Evolutionary conservation across 805 yeast genomes (phyloP), one percentile per base, ranked within the genome.

Genomic region (Schizosaccharomyces japonicus): DNA sequence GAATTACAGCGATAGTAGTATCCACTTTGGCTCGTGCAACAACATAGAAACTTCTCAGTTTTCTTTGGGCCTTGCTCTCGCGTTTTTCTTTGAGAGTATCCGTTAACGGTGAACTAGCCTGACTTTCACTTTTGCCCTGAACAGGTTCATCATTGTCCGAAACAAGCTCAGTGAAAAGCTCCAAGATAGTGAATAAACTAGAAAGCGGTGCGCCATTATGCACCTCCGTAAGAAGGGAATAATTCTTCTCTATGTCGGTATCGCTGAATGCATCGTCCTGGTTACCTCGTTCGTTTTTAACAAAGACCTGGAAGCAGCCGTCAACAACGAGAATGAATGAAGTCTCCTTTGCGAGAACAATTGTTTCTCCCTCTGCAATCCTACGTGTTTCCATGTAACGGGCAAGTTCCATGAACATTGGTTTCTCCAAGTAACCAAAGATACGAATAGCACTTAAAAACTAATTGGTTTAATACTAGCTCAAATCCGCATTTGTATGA

Each of bases 251-350:
- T 15, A 25, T 7, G 2, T 11, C 10, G 2, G 26, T n/a, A 5
- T 29, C 26, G 54, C 44, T 25, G 15, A n/a, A 7, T 25, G n/a
- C 15, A 17, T 29, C 23, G 19, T 32, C 31, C 25, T 25, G 25
- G 45, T 30, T 21, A 47, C 29, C 21, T 15, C 5, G 11, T 19
- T 28, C 42, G 17, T 25, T 63, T 51, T 72, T 73, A 44, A 77
- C 75, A 57, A 71, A 83, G 0, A 90, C 80, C 56, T 81, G 84
- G 45, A 87, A 72, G 10, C 76, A 70, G 1, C 98, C 98, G 54
- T 85, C 95, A 1, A 85, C 93, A 21, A 87, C 94, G 40, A 90
- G 80, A 32, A 90, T 76, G 56, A 90, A 85, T 1, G 96, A 96
- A 5, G 78, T 65, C 4, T 75, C 71, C 47, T 78, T 81, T 51